Evolutionary conservation across 352 stramenopile genomes (phyloP), one percentile per base, ranked within the genome.

Genomic region (Globisporangium okanoganense): DNA sequence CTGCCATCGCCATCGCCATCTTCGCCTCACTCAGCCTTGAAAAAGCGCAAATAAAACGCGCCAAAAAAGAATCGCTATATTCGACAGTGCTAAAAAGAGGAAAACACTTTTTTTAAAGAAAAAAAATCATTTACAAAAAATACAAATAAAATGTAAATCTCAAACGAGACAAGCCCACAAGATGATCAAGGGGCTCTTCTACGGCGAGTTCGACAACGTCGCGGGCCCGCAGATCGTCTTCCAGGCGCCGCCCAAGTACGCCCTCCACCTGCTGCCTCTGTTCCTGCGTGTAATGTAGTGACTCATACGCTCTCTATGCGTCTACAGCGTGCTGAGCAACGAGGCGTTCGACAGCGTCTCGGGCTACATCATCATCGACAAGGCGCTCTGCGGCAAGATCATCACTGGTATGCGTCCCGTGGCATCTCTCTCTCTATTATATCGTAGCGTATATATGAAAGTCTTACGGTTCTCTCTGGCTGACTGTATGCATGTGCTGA

Each of bases 151-250:
- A 4, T 7, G 12, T 22, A 6, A 10, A 33, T 50, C 22, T 51
- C 10, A 2, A 8, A 31, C 16, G n/a, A 41, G 8, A 43, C 4
- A 4, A 25, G 14, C 13, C 3, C 9, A 43, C 36, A 24, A 53
- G 33, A 92, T 92, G 85, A 79, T 94, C 64, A 88, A 92, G 67
- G 87, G 82, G 5, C 55, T 97, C 20, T 96, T 97, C 73, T 97
- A 97, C 70, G 92, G 82, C 71, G 89, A 97, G 72, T 97, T 97
- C 64, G 87, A 97, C 78, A 97, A 97, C 75, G 75, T 92, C 52
- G 82, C 84, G 13, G 89, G 89, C n/a, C 85, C 85, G 31, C 85
- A 94, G 66, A 93, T 97, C 69, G 78, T 95, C 50, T 96, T 95
- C 70, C 88, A 96, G 64, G 85, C 85, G 45, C 89, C 89, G 18